Conservation (phyloP, 2,329 filamentous ascomycete species). For the Leptographium lundbergii region DNA sequence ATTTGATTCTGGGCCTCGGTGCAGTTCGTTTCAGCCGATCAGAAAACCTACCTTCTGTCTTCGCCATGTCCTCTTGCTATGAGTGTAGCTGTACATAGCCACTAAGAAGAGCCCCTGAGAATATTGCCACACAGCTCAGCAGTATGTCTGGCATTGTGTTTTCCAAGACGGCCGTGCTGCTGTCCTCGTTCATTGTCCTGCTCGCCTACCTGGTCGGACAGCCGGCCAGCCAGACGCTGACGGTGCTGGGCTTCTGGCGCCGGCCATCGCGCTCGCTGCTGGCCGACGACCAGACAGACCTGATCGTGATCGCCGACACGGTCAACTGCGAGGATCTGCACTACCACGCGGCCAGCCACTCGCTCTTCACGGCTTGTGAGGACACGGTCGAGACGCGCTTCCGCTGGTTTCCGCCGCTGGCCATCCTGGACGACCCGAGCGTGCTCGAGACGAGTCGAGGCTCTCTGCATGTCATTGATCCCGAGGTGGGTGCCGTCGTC, state of each 20-base stretch:
- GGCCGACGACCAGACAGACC: conserved; percentile 11
- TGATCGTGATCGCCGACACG: conserved; percentile 36
- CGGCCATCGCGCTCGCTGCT: neutral
- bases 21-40: neutral
- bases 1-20: neutral
- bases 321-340: conserved; percentile 48
- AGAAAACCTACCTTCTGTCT: neutral
- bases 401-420: conserved; percentile 39
- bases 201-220: neutral
- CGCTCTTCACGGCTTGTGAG: conserved; percentile 45
- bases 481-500: conserved; percentile 25
- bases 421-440: conserved; percentile 26
- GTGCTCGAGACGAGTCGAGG: conserved; percentile 24
- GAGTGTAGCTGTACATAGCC: neutral
- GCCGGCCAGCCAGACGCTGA: neutral
- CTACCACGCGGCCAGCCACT: conserved; percentile 31
- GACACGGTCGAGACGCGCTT: conserved; percentile 27
- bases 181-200: neutral
- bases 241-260: neutral
- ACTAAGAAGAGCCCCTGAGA: neutral
- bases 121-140: neutral
- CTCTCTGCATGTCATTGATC: conserved; percentile 39
- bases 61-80: too few relatives aligned
- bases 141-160: neutral
- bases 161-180: neutral